Percentiles rank a stretch among this genome's conserved stretches.
These are phyloP conservation scores for Hirsutella rhossiliensis DNA, from an alignment of 2,329 filamentous ascomycete genomes.

Conservation along the genomic window DNA sequence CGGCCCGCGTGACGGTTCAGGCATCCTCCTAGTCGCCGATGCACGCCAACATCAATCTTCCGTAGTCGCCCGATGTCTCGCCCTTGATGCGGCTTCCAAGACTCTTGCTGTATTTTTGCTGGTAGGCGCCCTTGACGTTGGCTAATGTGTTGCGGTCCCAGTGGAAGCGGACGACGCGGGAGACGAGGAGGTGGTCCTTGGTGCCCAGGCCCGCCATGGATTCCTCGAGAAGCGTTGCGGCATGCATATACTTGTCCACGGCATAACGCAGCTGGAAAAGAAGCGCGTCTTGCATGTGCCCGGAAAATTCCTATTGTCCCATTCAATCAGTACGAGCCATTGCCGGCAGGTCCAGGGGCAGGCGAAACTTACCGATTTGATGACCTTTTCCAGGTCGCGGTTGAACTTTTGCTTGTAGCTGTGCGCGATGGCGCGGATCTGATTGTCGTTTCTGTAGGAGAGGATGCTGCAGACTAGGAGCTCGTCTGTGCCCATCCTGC, in stretches of 20 bases:
- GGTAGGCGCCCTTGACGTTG: conserved; percentile 68
- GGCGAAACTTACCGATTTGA: conserved; percentile 46
- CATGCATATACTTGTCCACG: conserved; percentile 70
- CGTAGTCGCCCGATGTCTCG: conserved; percentile 80
- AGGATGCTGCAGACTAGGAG: conserved; percentile 70
- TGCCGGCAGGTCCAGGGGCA: neutral
- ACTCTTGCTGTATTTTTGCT: conserved; percentile 55
- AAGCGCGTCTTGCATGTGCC: conserved; percentile 83
- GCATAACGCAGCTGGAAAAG: conserved; percentile 68
- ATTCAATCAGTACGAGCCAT: neutral
- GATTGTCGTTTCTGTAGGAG: conserved; percentile 62
- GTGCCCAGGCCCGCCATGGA: conserved; percentile 81
- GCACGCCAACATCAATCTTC: conserved; percentile 62
- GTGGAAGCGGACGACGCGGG: conserved; percentile 67
- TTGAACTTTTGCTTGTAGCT: conserved; percentile 65
- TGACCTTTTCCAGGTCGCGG: conserved; percentile 56
- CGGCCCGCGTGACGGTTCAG: neutral
- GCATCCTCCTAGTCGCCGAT: conserved; percentile 28
- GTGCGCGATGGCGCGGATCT: conserved; percentile 70
- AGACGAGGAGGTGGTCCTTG: conserved; percentile 68
- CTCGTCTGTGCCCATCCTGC: conserved; percentile 60
- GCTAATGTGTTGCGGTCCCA: conserved; percentile 69
- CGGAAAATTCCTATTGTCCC: conserved; percentile 62
- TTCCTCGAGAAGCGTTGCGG: conserved; percentile 72
- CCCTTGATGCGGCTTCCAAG: conserved; percentile 59